phyloP scores from a whole-genome alignment of 768 basidiomycete species.

The Lyophyllum semitale region DNA sequence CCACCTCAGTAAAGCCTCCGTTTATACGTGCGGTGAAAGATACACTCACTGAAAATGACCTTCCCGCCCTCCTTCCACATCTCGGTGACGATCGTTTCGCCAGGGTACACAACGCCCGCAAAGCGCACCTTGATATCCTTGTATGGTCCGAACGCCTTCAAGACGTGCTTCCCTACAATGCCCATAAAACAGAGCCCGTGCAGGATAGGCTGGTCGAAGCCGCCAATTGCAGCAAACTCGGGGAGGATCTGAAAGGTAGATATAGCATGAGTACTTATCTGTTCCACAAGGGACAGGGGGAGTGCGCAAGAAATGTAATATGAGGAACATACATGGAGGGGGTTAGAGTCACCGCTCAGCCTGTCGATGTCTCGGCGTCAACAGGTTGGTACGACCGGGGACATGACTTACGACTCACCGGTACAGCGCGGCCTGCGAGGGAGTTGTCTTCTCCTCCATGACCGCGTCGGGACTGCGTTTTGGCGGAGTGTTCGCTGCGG shows the following conservation, averaged over 20 bases:
- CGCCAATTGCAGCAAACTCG: conserved; percentile 92
- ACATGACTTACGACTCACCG: conserved; percentile 49
- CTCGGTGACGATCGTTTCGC: conserved; percentile 91
- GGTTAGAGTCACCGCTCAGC: conserved; percentile 90
- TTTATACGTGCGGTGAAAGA: background rate
- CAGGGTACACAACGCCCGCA: conserved; percentile 90
- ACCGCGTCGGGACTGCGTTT: conserved; percentile 83
- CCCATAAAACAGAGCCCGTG: conserved; percentile 93
- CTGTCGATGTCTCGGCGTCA: conserved; percentile 33
- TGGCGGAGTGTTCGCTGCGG: conserved; percentile 79
- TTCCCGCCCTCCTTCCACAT: conserved; percentile 98
- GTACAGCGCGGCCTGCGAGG: conserved; percentile 88
- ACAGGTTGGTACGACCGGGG: background rate
- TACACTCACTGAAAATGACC: conserved; percentile 86
- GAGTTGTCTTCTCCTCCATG: conserved; percentile 83
- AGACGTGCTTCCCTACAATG: conserved; percentile 88
- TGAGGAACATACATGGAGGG: conserved; percentile 68
- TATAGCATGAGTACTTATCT: background rate
- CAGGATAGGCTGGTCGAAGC: conserved; percentile 88
- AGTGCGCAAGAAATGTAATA: background rate
- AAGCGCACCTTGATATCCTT: conserved; percentile 97
- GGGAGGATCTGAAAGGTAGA: conserved; percentile 69
- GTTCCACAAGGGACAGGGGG: background rate
- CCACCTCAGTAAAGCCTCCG: background rate
- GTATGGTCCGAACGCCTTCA: conserved; percentile 83